phyloP scores from a whole-genome alignment of 2,329 filamentous ascomycete genomes.

The Aureobasidium namibiae region DNA sequence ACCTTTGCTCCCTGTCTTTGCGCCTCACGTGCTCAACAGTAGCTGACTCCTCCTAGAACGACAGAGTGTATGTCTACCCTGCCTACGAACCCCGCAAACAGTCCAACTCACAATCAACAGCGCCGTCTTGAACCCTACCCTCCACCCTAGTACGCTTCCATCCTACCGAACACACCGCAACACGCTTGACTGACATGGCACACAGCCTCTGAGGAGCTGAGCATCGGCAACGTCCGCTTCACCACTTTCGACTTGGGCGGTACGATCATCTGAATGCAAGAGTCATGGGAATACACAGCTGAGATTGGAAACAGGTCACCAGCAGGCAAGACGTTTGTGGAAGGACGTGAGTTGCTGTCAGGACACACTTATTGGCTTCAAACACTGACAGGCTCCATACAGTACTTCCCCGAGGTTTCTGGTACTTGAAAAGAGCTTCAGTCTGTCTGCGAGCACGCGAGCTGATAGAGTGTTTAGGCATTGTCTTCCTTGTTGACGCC shows the following conservation, averaged over 20 bases:
- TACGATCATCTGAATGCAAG: slow-evolving; percentile 15
- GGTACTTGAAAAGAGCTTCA: slow-evolving; percentile 53
- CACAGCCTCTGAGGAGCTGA: slow-evolving; percentile 81
- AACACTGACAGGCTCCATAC: neutral
- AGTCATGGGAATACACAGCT: neutral
- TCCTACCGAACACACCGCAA: neutral
- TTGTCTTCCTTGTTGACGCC: slow-evolving; percentile 95
- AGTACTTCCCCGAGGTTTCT: slow-evolving; percentile 88
- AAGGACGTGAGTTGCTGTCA: slow-evolving; percentile 49
- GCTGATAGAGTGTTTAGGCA: slow-evolving; percentile 46
- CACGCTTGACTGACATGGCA: neutral
- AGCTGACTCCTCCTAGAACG: slow-evolving; percentile 49
- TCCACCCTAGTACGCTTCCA: slow-evolving; percentile 69
- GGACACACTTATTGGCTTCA: neutral
- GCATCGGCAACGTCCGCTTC: slow-evolving; percentile 72
- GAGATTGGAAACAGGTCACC: slow-evolving; percentile 44
- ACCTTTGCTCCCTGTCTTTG: slow-evolving; percentile 27
- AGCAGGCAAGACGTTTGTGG: slow-evolving; percentile 91
- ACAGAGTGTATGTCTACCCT: slow-evolving; percentile 52
- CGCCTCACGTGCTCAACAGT: neutral
- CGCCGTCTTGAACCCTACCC: slow-evolving; percentile 79
- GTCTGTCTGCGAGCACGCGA: neutral
- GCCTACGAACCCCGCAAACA: neutral
- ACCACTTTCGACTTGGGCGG: slow-evolving; percentile 91
- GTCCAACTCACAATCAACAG: slow-evolving; percentile 11